These are phyloP conservation scores for Fistulinella prunicolor DNA, from an alignment of 768 basidiomycete species.

Conservation along the genomic window DNA sequence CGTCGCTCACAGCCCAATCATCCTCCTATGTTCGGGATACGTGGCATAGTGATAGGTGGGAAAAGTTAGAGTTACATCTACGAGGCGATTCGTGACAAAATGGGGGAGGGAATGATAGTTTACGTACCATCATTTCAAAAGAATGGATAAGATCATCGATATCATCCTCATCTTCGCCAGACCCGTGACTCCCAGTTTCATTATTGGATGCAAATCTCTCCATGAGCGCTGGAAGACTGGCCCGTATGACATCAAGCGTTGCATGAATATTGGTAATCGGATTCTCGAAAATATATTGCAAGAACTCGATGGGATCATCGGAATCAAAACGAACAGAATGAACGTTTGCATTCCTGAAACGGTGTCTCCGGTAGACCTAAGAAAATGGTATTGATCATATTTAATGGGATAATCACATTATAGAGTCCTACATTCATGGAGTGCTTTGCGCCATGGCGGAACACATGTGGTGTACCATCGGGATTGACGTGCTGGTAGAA, in stretches of 20 bases:
- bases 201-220: slow-evolving; percentile 18
- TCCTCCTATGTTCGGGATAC: slow-evolving; percentile 14
- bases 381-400: not conserved
- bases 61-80: slow-evolving; percentile 32
- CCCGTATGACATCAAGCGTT: slow-evolving; percentile 33
- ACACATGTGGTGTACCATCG: slow-evolving; percentile 62
- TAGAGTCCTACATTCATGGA: slow-evolving; percentile 50
- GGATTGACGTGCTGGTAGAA: slow-evolving; percentile 71
- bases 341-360: slow-evolving; percentile 16
- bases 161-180: slow-evolving; percentile 31
- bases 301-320: slow-evolving; percentile 38
- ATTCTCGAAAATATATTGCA: slow-evolving; percentile 51
- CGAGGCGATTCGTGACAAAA: slow-evolving; percentile 24
- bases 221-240: slow-evolving; percentile 31
- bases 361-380: slow-evolving; percentile 28
- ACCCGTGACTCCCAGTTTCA: slow-evolving; percentile 27
- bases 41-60: slow-evolving; percentile 16
- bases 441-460: slow-evolving; percentile 51
- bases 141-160: slow-evolving; percentile 10
- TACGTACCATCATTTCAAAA: slow-evolving; percentile 27
- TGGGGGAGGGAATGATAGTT: slow-evolving; percentile 15
- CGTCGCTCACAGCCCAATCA: slow-evolving; percentile 6
- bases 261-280: slow-evolving; percentile 44
- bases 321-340: slow-evolving; percentile 29
- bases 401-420: slow-evolving; percentile 28